Evolutionary conservation across 306 rosid species (phyloP), one percentile per base, ranked within the genome.

Genomic region (Mimosa pudica): DNA sequence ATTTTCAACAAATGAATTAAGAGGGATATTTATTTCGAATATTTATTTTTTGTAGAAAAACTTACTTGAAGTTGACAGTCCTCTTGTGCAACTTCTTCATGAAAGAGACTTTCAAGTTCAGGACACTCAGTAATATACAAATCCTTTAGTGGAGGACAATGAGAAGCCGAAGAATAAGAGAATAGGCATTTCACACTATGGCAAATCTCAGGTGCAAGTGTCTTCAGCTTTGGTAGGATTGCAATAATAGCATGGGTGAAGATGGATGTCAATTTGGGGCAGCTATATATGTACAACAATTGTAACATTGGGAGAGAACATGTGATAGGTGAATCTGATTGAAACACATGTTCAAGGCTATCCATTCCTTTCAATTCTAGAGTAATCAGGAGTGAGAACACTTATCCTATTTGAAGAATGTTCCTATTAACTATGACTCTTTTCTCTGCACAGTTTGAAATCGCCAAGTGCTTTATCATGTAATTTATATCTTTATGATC

Each of bases 271-370:
- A 49, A 13, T 1, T 49, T 0, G n/a, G 55, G 55, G 4, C 55
- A 49, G 4, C 0, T 0, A 0, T 1, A 0, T n/a, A 74, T 36
- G 10, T 0, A 0, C 3, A 74, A 5, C 11, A n/a, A 7, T 54
- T 55, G 5, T 38, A 74, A 7, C 3, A 36, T n/a, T 2, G 24
- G 9, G 4, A 74, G 36, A 74, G 61, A 41, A 47, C 17, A 49
- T 12, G 0, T 13, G 5, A 54, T 6, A 47, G 75, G 12, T 48
- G 75, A 16, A 8, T 51, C 62, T 6, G 42, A 38, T 38, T 16
- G 62, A 7, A 48, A 51, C 13, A 71, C 44, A 14, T 13, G 62
- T 32, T 24, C 46, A 13, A 71, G 45, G 32, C 9, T 3, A 10
- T 58, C 0, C 68, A 74, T 55, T 2, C 3, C 0, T 0, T 0